These are phyloP conservation scores for Hortiboletus flavorubellus DNA, from an alignment of 768 basidiomycete genomes.

Conservation along the genomic window DNA sequence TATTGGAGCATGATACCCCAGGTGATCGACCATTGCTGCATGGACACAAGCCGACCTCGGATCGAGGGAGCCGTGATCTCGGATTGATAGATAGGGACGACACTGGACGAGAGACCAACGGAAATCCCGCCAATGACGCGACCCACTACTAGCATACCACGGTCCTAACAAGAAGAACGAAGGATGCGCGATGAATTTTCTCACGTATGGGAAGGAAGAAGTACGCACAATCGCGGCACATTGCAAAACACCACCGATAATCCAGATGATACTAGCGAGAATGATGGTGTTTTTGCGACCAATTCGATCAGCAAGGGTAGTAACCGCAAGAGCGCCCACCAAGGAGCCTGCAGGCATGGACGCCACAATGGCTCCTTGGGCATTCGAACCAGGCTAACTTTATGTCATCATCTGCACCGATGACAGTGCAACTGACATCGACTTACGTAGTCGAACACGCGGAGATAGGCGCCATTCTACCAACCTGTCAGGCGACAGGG, in stretches of 20 bases:
- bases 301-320: slow-evolving; percentile 57
- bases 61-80: slow-evolving; percentile 70
- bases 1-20: slow-evolving; percentile 78
- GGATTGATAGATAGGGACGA: slow-evolving; percentile 74
- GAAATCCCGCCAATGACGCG: slow-evolving; percentile 67
- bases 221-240: slow-evolving; percentile 49
- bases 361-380: slow-evolving; percentile 74
- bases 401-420: slow-evolving; percentile 4
- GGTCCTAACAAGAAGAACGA: slow-evolving; percentile 40
- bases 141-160: slow-evolving; percentile 72
- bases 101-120: slow-evolving; percentile 61
- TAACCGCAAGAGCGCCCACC: slow-evolving; percentile 60
- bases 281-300: slow-evolving; percentile 69
- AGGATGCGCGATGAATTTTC: not conserved
- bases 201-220: not conserved
- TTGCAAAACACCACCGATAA: slow-evolving; percentile 70
- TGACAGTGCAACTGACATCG: not conserved
- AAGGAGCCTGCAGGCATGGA: slow-evolving; percentile 74
- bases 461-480: slow-evolving; percentile 28
- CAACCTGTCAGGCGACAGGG: not conserved
- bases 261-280: slow-evolving; percentile 65
- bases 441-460: slow-evolving; percentile 26
- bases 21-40: slow-evolving; percentile 79
- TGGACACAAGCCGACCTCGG: slow-evolving; percentile 70
- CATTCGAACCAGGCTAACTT: slow-evolving; percentile 44